phyloP scores from a whole-genome alignment of 2,329 filamentous ascomycete species.

The Ambrosiella cleistominuta region DNA sequence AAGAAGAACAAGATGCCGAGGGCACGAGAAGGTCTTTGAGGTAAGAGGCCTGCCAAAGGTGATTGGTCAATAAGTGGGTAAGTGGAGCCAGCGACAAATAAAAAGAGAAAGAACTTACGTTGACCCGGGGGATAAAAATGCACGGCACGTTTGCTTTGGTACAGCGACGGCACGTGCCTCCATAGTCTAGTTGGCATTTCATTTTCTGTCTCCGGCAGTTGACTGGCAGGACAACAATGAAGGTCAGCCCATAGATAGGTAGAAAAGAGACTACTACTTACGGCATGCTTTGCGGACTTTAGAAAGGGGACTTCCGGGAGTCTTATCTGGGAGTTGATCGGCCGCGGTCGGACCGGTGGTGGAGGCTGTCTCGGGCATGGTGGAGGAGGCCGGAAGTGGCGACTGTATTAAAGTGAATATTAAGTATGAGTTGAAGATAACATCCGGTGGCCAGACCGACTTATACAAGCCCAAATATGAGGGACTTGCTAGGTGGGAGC shows the following conservation, averaged over 20 bases:
- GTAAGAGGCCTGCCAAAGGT: constrained; percentile 6
- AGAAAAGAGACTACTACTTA: constrained; percentile 14
- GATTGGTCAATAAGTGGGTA: not conserved
- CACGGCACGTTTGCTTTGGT: constrained; percentile 21
- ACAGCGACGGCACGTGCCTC: constrained; percentile 21
- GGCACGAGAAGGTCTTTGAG: constrained; percentile 11
- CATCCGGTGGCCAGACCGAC: too few species aligned
- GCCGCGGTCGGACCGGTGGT: too few species aligned
- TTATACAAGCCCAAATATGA: too few species aligned
- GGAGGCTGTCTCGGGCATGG: too few species aligned
- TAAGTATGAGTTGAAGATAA: too few species aligned
- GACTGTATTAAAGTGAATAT: too few species aligned
- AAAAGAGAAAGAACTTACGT: constrained; percentile 17
- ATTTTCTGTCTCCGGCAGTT: constrained; percentile 16
- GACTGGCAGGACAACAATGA: not conserved
- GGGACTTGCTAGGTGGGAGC: too few species aligned
- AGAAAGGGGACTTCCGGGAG: constrained; percentile 5
- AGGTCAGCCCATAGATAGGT: constrained; percentile 15
- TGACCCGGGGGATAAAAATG: constrained; percentile 24
- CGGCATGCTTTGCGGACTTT: constrained; percentile 20
- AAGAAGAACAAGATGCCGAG: constrained; percentile 8
- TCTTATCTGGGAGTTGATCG: too few species aligned
- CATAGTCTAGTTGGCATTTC: constrained; percentile 22
- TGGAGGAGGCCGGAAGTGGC: too few species aligned
- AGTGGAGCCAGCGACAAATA: not conserved